Evolutionary conservation across 2,329 filamentous ascomycete genomes (phyloP).

Genomic region (Pseudomassariella vexata): DNA sequence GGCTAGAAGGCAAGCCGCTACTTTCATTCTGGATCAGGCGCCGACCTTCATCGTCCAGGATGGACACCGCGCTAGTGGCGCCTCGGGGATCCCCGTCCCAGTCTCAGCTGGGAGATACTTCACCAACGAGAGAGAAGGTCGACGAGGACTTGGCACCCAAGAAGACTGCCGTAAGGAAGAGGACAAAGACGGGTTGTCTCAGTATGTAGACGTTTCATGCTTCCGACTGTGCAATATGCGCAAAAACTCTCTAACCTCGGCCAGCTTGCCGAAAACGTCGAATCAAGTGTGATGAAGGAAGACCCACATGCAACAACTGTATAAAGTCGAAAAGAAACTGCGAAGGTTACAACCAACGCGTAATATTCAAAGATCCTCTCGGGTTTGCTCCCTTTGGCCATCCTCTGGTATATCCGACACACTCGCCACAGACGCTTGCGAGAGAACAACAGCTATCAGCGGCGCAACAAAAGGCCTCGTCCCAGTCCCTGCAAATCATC

Average conservation of each 20-base stretch:
- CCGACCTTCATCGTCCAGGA: slow-evolving; percentile 13
- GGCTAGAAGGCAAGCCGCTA: slow-evolving; percentile 9
- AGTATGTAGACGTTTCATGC: slow-evolving; percentile 49
- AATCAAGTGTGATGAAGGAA: slow-evolving; percentile 94
- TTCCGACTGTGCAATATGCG: slow-evolving; percentile 6
- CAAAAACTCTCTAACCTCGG: slow-evolving; percentile 11
- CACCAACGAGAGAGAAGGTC: slow-evolving; percentile 24
- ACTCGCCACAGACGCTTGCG: slow-evolving; percentile 39
- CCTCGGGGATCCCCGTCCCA: slow-evolving; percentile 15
- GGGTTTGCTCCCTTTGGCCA: slow-evolving; percentile 44
- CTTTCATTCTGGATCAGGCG: slow-evolving; percentile 4
- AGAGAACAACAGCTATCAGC: slow-evolving; percentile 35
- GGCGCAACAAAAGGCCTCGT: slow-evolving; percentile 30
- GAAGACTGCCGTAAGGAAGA: slow-evolving; percentile 50
- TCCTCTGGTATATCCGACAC: slow-evolving; percentile 38
- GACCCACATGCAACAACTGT: slow-evolving; percentile 77
- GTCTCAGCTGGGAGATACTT: slow-evolving; percentile 24
- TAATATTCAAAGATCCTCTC: slow-evolving; percentile 72
- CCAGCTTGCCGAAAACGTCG: slow-evolving; percentile 85
- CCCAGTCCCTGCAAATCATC: slow-evolving; percentile 37
- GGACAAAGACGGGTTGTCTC: slow-evolving; percentile 89
- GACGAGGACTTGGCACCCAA: slow-evolving; percentile 38
- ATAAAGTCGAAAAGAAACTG: slow-evolving; percentile 80
- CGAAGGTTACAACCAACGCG: slow-evolving; percentile 76
- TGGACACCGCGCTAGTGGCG: slow-evolving; percentile 21